Conservation (phyloP, 257 asterid genomes). For the Scutellaria minor region DNA sequence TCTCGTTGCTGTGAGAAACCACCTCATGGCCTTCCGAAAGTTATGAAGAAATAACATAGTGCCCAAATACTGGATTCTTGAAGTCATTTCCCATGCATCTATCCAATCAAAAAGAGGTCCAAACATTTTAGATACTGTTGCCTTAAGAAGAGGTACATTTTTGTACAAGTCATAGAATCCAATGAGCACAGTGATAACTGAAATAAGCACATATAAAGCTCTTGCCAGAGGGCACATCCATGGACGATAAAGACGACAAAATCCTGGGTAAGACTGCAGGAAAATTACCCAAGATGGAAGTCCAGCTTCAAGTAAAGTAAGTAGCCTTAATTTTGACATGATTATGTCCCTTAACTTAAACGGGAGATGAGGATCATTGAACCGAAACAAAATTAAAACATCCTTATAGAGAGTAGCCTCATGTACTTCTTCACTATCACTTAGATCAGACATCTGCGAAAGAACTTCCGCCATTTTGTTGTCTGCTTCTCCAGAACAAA, state of each 20-base stretch:
- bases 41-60: conserved; percentile 85
- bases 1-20: conserved; percentile 60
- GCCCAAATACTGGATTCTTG: conserved; percentile 75
- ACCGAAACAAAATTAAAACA: conserved; percentile 61
- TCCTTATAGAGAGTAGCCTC: conserved; percentile 64
- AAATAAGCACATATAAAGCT: conserved; percentile 64
- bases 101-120: conserved; percentile 93
- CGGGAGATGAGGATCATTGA: conserved; percentile 71
- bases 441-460: conserved; percentile 42
- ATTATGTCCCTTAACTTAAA: conserved; percentile 66
- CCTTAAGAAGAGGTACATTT: conserved; percentile 78
- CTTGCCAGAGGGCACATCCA: conserved; percentile 94
- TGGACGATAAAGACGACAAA: conserved; percentile 82
- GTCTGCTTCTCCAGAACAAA: conserved; percentile 41
- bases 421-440: conserved; percentile 46
- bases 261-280: conserved; percentile 81
- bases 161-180: conserved; percentile 89
- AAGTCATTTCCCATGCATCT: conserved; percentile 87
- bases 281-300: conserved; percentile 90
- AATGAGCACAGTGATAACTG: conserved; percentile 73
- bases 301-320: conserved; percentile 78
- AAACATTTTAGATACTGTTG: conserved; percentile 70
- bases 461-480: conserved; percentile 36
- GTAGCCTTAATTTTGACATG: conserved; percentile 63
- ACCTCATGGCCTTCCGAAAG: conserved; percentile 72